Conservation (phyloP, 805 yeast species). For the Saturnispora gosingensis region DNA sequence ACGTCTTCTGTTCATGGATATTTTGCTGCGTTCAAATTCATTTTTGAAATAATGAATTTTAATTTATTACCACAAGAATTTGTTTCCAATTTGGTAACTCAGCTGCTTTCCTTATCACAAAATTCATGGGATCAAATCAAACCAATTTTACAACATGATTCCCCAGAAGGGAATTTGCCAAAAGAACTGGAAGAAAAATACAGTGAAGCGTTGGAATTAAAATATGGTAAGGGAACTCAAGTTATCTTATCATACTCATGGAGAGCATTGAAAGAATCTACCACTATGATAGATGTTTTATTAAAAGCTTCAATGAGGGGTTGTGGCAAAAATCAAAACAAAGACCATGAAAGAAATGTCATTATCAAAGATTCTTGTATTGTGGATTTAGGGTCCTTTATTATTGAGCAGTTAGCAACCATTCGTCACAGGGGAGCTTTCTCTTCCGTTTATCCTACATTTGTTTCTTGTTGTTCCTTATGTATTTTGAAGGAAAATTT, state of each 20-base stretch:
- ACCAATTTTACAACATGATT: conserved; percentile 51
- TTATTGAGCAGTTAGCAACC: conserved; percentile 58
- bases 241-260: conserved; percentile 61
- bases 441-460: conserved; percentile 78
- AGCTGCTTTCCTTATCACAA: conserved; percentile 9
- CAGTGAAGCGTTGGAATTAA: conserved; percentile 25
- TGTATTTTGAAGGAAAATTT: conserved; percentile 34
- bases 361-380: conserved; percentile 26
- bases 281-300: conserved; percentile 41
- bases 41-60: conserved; percentile 19
- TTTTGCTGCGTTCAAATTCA: conserved; percentile 46
- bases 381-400: conserved; percentile 39
- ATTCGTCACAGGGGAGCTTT: conserved; percentile 90
- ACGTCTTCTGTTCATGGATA: conserved; percentile 59
- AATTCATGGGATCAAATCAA: conserved; percentile 36
- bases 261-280: conserved; percentile 75
- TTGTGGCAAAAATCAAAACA: conserved; percentile 11
- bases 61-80: conserved; percentile 4
- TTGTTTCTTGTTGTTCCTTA: conserved; percentile 53
- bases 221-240: conserved; percentile 33
- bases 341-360: neutral
- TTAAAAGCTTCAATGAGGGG: conserved; percentile 18
- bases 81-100: conserved; percentile 5
- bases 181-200: conserved; percentile 32
- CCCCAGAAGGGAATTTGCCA: conserved; percentile 61